Conservation (phyloP, 2,329 filamentous ascomycete genomes). For the Fusarium clavum region DNA sequence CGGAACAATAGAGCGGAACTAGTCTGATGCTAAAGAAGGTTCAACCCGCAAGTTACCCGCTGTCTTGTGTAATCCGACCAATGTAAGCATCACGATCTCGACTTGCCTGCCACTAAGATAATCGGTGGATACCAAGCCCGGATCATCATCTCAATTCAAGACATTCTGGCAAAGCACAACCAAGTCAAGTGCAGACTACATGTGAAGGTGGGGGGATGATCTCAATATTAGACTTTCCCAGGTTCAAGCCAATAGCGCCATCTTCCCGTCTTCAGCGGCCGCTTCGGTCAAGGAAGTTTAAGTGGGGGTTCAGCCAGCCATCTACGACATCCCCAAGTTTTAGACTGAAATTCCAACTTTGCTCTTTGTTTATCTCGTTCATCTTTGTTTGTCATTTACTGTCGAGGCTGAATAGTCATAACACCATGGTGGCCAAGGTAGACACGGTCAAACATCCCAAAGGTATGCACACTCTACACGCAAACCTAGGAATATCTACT, state of each 20-base stretch:
- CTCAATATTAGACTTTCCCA: background rate
- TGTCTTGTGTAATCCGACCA: background rate
- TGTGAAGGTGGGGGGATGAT: background rate
- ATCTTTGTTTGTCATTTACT: background rate
- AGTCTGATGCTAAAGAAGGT: too few species aligned
- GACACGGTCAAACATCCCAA: background rate
- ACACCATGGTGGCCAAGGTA: background rate
- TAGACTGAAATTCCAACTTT: background rate
- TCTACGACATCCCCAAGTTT: background rate
- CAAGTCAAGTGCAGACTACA: background rate
- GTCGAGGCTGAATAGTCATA: too few species aligned
- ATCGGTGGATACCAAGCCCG: background rate
- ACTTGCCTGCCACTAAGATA: background rate
- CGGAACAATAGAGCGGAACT: too few species aligned
- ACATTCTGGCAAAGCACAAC: background rate
- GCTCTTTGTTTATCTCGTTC: background rate
- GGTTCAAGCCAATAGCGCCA: background rate
- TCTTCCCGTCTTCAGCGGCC: background rate
- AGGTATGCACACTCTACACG: accelerated
- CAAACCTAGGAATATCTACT: accelerated
- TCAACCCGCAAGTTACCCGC: too few species aligned
- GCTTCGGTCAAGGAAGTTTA: background rate
- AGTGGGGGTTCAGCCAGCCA: background rate
- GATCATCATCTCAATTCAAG: background rate
- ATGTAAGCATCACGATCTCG: accelerated